Evolutionary conservation across 164 flowering plant genomes (phyloP).

Genomic region (Stephania japonica): DNA sequence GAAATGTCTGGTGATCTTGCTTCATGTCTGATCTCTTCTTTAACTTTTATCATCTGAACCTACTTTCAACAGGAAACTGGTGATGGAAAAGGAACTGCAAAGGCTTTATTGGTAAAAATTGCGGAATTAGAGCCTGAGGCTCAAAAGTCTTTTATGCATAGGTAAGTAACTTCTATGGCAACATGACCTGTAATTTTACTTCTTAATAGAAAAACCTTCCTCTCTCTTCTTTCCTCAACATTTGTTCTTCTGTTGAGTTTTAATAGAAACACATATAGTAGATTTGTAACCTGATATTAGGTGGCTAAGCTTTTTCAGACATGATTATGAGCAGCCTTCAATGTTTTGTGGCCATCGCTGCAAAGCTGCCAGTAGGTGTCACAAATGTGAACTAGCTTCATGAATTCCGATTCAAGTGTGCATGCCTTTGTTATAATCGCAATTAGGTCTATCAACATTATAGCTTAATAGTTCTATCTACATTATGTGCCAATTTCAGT

Average conservation of each 20-base stretch:
- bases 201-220: background rate
- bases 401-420: background rate
- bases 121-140: conserved; percentile 86
- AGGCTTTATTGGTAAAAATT: conserved; percentile 63
- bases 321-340: background rate
- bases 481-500: background rate
- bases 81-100: conserved; percentile 90
- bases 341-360: background rate
- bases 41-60: background rate
- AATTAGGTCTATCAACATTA: background rate
- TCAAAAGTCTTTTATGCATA: conserved; percentile 93
- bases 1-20: background rate
- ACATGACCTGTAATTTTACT: background rate
- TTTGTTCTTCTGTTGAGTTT: background rate
- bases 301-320: background rate
- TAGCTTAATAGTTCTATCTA: background rate
- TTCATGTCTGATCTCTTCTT: too few relatives aligned
- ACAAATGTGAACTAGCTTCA: background rate
- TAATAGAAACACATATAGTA: background rate
- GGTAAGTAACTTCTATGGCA: conserved; percentile 41
- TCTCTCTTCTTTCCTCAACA: background rate
- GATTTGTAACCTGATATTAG: background rate
- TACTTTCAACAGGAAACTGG: conserved; percentile 47
- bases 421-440: background rate
- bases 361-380: background rate